phyloP scores from a whole-genome alignment of 2,329 filamentous ascomycete genomes.

The Diplodia corticola region DNA sequence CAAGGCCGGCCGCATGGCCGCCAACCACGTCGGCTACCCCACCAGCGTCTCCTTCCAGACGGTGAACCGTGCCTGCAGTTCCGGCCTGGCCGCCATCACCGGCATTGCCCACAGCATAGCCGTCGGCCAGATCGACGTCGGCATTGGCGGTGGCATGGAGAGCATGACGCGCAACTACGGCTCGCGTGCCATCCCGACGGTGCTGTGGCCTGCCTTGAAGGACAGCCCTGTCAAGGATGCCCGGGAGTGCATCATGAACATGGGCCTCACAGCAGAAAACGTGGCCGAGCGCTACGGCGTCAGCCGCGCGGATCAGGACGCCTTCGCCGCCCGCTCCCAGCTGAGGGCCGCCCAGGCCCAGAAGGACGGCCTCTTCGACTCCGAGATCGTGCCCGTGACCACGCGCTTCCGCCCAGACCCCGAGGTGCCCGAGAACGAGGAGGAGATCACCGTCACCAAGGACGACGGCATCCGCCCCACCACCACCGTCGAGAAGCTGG shows the following conservation, averaged over 20 bases:
- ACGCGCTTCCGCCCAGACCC: conserved; percentile 69
- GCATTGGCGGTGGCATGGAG: conserved; percentile 89
- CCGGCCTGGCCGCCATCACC: conserved; percentile 75
- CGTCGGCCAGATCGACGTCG: conserved; percentile 69
- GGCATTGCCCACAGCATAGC: conserved; percentile 72
- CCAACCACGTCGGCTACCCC: conserved; percentile 79
- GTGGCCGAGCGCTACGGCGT: conserved; percentile 78
- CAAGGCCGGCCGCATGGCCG: conserved; percentile 88
- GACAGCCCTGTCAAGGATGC: conserved; percentile 63
- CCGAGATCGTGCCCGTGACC: conserved; percentile 77
- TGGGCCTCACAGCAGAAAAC: conserved; percentile 90
- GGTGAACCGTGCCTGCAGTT: conserved; percentile 83
- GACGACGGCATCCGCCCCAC: conserved; percentile 81
- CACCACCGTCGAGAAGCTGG: conserved; percentile 68
- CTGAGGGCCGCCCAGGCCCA: conserved; percentile 70
- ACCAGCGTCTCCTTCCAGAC: conserved; percentile 76
- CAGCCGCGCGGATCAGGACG: conserved; percentile 74
- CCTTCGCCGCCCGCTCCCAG: conserved; percentile 75
- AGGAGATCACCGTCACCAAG: conserved; percentile 66
- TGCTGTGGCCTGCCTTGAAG: conserved; percentile 73
- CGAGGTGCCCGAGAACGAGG: conserved; percentile 48
- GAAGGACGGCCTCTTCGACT: conserved; percentile 67
- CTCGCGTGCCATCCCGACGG: conserved; percentile 70
- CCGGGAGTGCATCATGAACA: conserved; percentile 86
- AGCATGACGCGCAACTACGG: conserved; percentile 95